Evolutionary conservation across 2,329 filamentous ascomycete species (phyloP).

Genomic region (Dothideomycetes sp.): DNA sequence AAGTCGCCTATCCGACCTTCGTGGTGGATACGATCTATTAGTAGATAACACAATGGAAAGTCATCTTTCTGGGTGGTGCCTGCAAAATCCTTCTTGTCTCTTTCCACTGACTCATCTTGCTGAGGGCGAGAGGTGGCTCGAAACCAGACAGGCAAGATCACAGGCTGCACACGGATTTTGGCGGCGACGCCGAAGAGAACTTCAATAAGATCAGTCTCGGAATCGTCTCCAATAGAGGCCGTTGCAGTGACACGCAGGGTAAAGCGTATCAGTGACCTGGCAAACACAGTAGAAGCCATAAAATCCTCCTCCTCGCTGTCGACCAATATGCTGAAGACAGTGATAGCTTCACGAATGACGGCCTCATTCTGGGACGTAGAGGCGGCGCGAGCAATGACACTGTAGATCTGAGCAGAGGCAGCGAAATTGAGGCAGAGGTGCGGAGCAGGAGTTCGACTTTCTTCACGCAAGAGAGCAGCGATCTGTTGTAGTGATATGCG

Average conservation of each 20-base stretch:
- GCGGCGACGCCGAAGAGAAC: conserved; percentile 91
- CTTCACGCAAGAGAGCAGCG: conserved; percentile 67
- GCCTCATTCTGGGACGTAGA: conserved; percentile 73
- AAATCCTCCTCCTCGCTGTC: conserved; percentile 96
- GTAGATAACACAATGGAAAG: conserved; percentile 88
- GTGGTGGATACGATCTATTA: conserved; percentile 94
- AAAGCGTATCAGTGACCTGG: conserved; percentile 76
- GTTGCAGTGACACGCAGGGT: conserved; percentile 67
- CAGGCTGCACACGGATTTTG: conserved; percentile 83
- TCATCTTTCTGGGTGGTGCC: conserved; percentile 79
- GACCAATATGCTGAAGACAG: conserved; percentile 82
- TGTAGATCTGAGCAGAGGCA: conserved; percentile 76
- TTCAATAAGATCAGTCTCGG: conserved; percentile 82
- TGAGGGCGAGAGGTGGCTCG: conserved; percentile 35
- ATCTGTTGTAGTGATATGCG: conserved; percentile 45
- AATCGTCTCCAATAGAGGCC: conserved; percentile 65
- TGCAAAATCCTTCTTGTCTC: conserved; percentile 59
- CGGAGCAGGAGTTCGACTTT: conserved; percentile 75
- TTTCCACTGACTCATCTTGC: conserved; percentile 26
- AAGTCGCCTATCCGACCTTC: conserved; percentile 94
- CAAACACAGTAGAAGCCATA: conserved; percentile 75
- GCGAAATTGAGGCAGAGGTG: conserved; percentile 88
- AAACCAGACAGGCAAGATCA: conserved; percentile 87
- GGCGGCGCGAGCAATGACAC: conserved; percentile 80
- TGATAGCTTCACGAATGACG: conserved; percentile 73